Evolutionary conservation across 805 yeast species (phyloP).

Genomic region (Candida dajiaensis): DNA sequence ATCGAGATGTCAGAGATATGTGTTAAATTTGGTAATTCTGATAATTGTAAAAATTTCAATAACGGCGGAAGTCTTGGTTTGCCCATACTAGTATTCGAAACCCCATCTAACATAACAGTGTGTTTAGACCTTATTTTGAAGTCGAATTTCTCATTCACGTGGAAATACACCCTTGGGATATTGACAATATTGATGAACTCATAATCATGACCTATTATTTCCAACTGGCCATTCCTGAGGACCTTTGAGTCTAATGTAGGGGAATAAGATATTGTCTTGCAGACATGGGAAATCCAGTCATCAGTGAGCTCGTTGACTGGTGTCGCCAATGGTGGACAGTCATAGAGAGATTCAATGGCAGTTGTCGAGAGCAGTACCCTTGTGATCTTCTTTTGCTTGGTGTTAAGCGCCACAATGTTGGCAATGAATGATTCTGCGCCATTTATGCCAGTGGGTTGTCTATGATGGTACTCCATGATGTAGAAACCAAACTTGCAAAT

Average conservation of each 20-base stretch:
- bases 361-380: slow-evolving; percentile 10
- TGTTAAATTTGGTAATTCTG: slow-evolving; percentile 15
- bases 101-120: slow-evolving; percentile 10
- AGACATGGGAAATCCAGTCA: slow-evolving; percentile 4
- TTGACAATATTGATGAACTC: slow-evolving; percentile 8
- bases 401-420: slow-evolving; percentile 6
- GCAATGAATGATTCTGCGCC: slow-evolving; percentile 7
- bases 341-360: slow-evolving; percentile 1
- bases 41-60: slow-evolving; percentile 14
- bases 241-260: background rate
- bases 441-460: background rate
- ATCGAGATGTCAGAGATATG: slow-evolving; percentile 16
- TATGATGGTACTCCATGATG: slow-evolving; percentile 12
- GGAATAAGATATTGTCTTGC: slow-evolving; percentile 4
- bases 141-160: slow-evolving; percentile 9
- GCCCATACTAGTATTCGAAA: slow-evolving; percentile 17
- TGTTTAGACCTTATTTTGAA: slow-evolving; percentile 14
- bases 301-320: slow-evolving; percentile 7
- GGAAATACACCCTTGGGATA: slow-evolving; percentile 16
- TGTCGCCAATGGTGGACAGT: slow-evolving; percentile 1
- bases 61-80: slow-evolving; percentile 17
- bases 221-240: slow-evolving; percentile 1
- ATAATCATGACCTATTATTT: slow-evolving; percentile 17
- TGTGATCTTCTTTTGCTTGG: slow-evolving; percentile 6
- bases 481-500: slow-evolving; percentile 8